A percentile compares a stretch with the other conserved stretches of the same genome.
These are phyloP conservation scores for Cryptococcus sp. DNA, from an alignment of 1,284 basidiomycete genomes.

Conservation along the genomic window DNA sequence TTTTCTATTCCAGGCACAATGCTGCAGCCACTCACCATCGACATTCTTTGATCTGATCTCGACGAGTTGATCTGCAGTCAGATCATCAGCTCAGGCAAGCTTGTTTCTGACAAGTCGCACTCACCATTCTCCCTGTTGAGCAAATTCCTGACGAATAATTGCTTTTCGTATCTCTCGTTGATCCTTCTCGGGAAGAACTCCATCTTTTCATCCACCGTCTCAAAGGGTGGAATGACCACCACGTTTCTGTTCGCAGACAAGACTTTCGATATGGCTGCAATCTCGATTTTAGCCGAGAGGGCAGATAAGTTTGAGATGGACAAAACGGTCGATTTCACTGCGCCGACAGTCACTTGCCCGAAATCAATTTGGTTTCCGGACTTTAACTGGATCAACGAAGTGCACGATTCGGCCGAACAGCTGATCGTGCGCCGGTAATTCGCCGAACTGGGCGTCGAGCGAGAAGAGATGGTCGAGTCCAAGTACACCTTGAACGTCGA, in stretches of 20 bases:
- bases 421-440: slow-evolving; percentile 43
- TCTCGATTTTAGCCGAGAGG: slow-evolving; percentile 55
- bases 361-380: slow-evolving; percentile 53
- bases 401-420: slow-evolving; percentile 55
- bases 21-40: slow-evolving; percentile 37
- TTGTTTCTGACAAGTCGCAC: background rate
- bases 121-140: slow-evolving; percentile 45
- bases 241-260: slow-evolving; percentile 57
- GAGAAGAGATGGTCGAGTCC: slow-evolving; percentile 47
- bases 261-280: slow-evolving; percentile 58
- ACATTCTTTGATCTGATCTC: slow-evolving; percentile 57
- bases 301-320: slow-evolving; percentile 54
- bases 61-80: slow-evolving; percentile 52
- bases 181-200: slow-evolving; percentile 58
- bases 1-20: background rate
- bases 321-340: slow-evolving; percentile 53
- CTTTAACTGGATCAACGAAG: slow-evolving; percentile 55
- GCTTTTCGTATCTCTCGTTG: slow-evolving; percentile 57
- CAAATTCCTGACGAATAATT: slow-evolving; percentile 54
- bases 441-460: slow-evolving; percentile 16
- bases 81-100: slow-evolving; percentile 16
- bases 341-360: slow-evolving; percentile 57
- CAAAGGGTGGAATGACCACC: slow-evolving; percentile 55
- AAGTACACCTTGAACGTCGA: slow-evolving; percentile 55
- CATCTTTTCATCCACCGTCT: slow-evolving; percentile 55